Conservation (phyloP, 768 basidiomycete species). For the Amanita molliuscula region DNA sequence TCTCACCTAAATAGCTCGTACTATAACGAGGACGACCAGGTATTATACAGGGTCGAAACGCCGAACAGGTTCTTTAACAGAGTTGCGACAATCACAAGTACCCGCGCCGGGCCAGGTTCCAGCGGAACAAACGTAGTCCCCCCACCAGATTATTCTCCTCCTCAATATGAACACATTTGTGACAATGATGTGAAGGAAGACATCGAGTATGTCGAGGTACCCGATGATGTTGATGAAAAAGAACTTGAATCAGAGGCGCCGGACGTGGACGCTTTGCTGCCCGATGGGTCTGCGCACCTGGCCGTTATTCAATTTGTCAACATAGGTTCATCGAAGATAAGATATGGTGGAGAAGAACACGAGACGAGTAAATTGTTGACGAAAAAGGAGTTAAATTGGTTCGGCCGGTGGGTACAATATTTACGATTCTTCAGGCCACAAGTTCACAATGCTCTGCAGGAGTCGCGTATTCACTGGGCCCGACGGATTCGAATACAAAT, state of each 20-base stretch:
- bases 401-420: constrained; percentile 10
- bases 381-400: constrained; percentile 9
- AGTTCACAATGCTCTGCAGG: constrained; percentile 7
- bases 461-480: constrained; percentile 23
- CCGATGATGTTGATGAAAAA: background rate
- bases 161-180: background rate
- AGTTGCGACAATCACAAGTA: constrained; percentile 9
- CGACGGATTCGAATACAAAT: constrained; percentile 22
- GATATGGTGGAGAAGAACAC: constrained; percentile 1
- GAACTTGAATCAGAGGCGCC: background rate
- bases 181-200: background rate
- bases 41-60: constrained; percentile 14
- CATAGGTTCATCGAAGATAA: constrained; percentile 5
- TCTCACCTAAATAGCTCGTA: constrained; percentile 14
- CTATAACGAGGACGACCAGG: constrained; percentile 11
- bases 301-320: constrained; percentile 11
- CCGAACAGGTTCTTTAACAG: background rate
- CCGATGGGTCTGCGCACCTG: constrained; percentile 6
- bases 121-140: background rate
- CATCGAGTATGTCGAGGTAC: background rate
- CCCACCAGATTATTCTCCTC: background rate
- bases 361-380: constrained; percentile 9
- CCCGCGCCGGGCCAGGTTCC: background rate
- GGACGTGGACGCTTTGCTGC: background rate
- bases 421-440: background rate